A percentile compares a stretch with the other conserved stretches of the same genome.
phyloP scores from a whole-genome alignment of 148 eudicot genomes.

The Camellia granthamiana region DNA sequence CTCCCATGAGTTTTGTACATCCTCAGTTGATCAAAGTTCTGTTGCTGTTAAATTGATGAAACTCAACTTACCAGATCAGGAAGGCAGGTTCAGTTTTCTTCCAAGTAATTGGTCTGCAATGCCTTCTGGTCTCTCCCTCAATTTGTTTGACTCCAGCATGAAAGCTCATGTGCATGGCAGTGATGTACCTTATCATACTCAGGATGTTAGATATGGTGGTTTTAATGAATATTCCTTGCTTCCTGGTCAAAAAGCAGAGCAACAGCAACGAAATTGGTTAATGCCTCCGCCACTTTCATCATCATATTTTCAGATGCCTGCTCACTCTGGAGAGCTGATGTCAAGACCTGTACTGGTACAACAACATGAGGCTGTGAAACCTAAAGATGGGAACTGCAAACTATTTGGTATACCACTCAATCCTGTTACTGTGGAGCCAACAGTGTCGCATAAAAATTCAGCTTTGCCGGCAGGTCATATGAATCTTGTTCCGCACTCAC shows the following conservation, averaged over 20 bases:
- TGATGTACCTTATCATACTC: constrained; percentile 48
- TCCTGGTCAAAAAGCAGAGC: constrained; percentile 45
- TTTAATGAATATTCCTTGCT: constrained; percentile 40
- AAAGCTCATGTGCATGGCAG: constrained; percentile 37
- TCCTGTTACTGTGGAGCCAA: constrained; percentile 32
- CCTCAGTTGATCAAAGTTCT: constrained; percentile 36
- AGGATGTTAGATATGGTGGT: constrained; percentile 54
- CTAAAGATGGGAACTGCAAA: constrained; percentile 72
- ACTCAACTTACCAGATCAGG: constrained; percentile 45
- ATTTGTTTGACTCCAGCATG: constrained; percentile 57
- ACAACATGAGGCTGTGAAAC: constrained; percentile 42
- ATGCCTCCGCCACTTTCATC: constrained; percentile 61
- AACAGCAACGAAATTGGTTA: constrained; percentile 56
- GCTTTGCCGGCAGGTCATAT: constrained; percentile 33
- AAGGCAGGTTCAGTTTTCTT: constrained; percentile 47
- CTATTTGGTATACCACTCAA: constrained; percentile 81
- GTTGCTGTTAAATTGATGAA: constrained; percentile 30
- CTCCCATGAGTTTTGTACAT: constrained; percentile 41
- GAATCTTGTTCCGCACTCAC: constrained; percentile 26
- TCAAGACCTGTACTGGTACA: constrained; percentile 29
- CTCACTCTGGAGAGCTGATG: constrained; percentile 46
- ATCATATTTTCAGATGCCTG: constrained; percentile 45
- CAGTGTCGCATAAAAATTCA: constrained; percentile 23
- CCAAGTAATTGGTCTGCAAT: constrained; percentile 51
- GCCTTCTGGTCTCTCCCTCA: constrained; percentile 62